These are phyloP conservation scores for Penicillium palitans DNA, from an alignment of 2,329 filamentous ascomycete species.

Conservation along the genomic window DNA sequence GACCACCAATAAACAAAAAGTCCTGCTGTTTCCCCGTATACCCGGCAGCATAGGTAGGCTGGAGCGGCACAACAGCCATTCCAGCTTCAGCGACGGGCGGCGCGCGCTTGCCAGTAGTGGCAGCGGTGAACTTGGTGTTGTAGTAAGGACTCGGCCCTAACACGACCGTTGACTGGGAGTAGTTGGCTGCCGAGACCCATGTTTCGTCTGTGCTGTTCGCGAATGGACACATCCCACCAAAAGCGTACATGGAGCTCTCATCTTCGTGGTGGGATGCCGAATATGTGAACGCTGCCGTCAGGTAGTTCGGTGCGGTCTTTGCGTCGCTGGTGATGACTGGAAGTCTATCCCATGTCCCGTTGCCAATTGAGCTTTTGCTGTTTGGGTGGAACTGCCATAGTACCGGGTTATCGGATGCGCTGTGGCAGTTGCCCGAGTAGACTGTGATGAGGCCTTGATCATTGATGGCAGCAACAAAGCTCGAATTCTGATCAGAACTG, in stretches of 20 bases:
- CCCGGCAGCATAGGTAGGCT: slow-evolving; percentile 67
- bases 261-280: slow-evolving; percentile 55
- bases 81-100: slow-evolving; percentile 80
- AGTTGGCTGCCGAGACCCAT: slow-evolving; percentile 71
- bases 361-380: slow-evolving; percentile 43
- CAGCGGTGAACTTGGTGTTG: slow-evolving; percentile 30
- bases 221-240: slow-evolving; percentile 85
- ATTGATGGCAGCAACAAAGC: slow-evolving; percentile 71
- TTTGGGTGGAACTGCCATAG: slow-evolving; percentile 68
- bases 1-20: slow-evolving; percentile 81
- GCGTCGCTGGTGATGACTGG: slow-evolving; percentile 35
- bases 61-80: slow-evolving; percentile 75
- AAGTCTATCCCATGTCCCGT: slow-evolving; percentile 58
- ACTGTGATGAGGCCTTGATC: slow-evolving; percentile 69
- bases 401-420: slow-evolving; percentile 50
- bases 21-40: slow-evolving; percentile 68
- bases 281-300: slow-evolving; percentile 66
- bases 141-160: slow-evolving; percentile 49
- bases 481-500: slow-evolving; percentile 50
- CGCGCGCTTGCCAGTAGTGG: slow-evolving; percentile 55
- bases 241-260: slow-evolving; percentile 62
- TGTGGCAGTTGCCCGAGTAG: slow-evolving; percentile 70
- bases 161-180: slow-evolving; percentile 77
- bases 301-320: slow-evolving; percentile 53
- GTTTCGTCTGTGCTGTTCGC: slow-evolving; percentile 44